Base-by-base conservation (phyloP, 192 early-diverging fungal species). In the Chytriomyces hyalinus region DNA sequence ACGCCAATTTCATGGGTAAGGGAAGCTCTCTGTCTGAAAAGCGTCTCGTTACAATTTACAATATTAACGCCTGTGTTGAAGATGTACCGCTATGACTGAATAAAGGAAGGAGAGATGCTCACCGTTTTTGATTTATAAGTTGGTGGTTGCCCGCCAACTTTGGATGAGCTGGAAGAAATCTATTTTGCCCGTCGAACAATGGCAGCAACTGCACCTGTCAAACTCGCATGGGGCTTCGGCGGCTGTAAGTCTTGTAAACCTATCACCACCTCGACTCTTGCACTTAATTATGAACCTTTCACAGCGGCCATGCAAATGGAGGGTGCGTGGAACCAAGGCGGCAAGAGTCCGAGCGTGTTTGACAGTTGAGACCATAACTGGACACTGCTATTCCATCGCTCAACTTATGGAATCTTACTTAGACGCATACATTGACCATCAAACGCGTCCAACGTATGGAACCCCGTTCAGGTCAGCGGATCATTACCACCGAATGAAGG, bases 281-380 rank as follows among this genome's bases (percentile, higher is more conserved):
- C 69, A 48, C 9, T 43, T n/a, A 86, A 84, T 81, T 84, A 85
- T 69, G 43, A 51, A 36, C 4, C 36, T 49, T 73, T 79, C 45
- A 81, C 84, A 22, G 66, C 87, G 7, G 83, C 81, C 28, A 62
- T 75, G 53, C 85, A 86, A 49, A 86, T 81, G 36, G 85, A 87
- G 69, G 85, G 85, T 64, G 70, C 68, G 0, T 81, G 79, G 84
- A 82, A 87, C 57, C 65, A 8, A 36, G 86, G 78, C 60, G 85
- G 85, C n/a, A 84, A 84, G 51, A 78, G 82, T 9, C 67, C 66
- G 11, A 66, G 63, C 17, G 80, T 87, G 47, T 88, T 81, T 83
- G 85, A 87, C 71, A 22, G 65, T 22, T 81, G 51, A 59, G 78
- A 5, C 65, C 47, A 11, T 77, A 2, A 57, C 53, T 57, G 13